Percentiles rank a stretch among this genome's conserved stretches.
phyloP scores from a whole-genome alignment of 2,329 filamentous ascomycete species.

The Aureobasidium vineae region DNA sequence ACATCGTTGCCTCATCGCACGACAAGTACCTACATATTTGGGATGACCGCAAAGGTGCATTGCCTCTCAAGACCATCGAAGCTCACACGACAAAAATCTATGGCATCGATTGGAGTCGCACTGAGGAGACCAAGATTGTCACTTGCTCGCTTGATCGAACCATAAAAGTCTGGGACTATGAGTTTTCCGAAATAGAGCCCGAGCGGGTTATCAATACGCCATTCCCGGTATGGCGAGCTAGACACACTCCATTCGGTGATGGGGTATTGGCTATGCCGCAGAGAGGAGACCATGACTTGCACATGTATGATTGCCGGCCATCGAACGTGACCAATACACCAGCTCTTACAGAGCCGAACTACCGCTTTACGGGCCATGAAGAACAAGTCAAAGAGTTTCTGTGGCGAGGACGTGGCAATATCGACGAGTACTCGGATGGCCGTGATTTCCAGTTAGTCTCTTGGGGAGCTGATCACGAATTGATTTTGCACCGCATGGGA shows the following conservation, averaged over 20 bases:
- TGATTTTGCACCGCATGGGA: constrained; percentile 74
- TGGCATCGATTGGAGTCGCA: constrained; percentile 90
- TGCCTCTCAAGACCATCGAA: constrained; percentile 77
- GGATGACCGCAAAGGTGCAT: constrained; percentile 78
- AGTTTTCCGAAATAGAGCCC: constrained; percentile 59
- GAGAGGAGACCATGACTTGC: constrained; percentile 77
- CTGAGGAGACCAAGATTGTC: constrained; percentile 66
- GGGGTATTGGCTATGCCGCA: constrained; percentile 90
- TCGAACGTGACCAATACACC: constrained; percentile 45
- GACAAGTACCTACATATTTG: constrained; percentile 85
- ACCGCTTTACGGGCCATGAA: constrained; percentile 55
- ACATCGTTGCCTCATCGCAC: constrained; percentile 86
- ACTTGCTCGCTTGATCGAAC: constrained; percentile 90
- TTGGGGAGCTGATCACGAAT: constrained; percentile 83
- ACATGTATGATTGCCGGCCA: constrained; percentile 66
- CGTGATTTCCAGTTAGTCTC: constrained; percentile 91
- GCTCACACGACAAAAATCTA: constrained; percentile 94
- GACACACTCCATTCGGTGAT: constrained; percentile 85
- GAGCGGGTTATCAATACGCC: constrained; percentile 76
- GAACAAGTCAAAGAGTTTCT: constrained; percentile 83
- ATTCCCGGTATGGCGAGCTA: constrained; percentile 86
- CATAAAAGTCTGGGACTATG: constrained; percentile 91
- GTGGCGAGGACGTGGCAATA: constrained; percentile 73
- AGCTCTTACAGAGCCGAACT: constrained; percentile 52
- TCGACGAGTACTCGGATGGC: constrained; percentile 68